phyloP scores from a whole-genome alignment of 2,329 filamentous ascomycete species.

The Orbilia quercus region DNA sequence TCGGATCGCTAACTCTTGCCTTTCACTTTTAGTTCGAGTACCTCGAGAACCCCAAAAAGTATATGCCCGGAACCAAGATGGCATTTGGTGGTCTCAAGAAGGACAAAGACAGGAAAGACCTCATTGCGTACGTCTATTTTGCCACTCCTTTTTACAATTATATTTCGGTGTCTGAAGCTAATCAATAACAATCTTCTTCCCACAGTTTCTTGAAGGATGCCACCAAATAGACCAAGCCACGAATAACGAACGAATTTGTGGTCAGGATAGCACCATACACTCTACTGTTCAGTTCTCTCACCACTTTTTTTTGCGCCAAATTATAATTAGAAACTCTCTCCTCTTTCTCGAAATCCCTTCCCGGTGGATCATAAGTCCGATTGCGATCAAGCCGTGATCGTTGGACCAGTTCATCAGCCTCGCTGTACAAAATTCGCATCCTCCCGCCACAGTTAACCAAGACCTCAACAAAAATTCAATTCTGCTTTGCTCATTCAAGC shows the following conservation, averaged over 20 bases:
- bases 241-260: constrained; percentile 22
- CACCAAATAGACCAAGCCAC: constrained; percentile 18
- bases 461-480: no score
- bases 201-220: constrained; percentile 40
- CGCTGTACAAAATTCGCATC: no score
- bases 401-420: no score
- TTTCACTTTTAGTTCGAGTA: constrained; percentile 78
- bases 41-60: constrained; percentile 99
- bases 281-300: neutral
- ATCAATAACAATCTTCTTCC: neutral
- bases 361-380: no score
- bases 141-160: neutral
- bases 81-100: constrained; percentile 99
- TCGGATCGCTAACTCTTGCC: constrained; percentile 49
- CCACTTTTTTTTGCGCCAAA: neutral
- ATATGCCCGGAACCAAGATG: constrained; percentile 99
- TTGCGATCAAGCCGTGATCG: no score
- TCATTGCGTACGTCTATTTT: constrained; percentile 82
- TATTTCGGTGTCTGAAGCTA: neutral
- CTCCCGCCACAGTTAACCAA: no score
- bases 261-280: constrained; percentile 2
- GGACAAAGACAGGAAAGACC: constrained; percentile 98
- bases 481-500: no score
- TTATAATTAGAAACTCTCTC: constrained; percentile 6
- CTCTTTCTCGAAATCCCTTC: neutral